Conservation (phyloP, 805 yeast species). For the Barnettozyma sp. region DNA sequence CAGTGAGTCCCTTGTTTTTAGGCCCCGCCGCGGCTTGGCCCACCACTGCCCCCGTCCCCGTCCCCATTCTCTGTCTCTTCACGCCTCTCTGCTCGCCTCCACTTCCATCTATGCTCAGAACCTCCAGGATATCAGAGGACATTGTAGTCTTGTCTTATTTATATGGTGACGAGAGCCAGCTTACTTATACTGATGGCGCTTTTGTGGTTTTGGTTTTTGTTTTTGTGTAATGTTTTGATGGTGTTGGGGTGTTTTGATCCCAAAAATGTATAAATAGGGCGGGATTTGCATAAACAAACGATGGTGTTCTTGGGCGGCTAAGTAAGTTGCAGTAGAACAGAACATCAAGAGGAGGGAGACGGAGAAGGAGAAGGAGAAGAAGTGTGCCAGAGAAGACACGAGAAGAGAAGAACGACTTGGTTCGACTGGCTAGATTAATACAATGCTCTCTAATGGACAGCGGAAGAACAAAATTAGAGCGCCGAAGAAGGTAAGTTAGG, state of each 20-base stretch:
- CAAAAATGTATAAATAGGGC: no score
- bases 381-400: not conserved
- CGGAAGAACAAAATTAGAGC: conserved; percentile 57
- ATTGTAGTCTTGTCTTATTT: conserved; percentile 9
- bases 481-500: conserved; percentile 41
- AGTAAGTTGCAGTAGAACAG: no score
- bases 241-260: conserved; percentile 6
- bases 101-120: conserved; percentile 53
- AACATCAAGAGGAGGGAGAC: no score
- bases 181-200: no score
- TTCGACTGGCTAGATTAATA: no score
- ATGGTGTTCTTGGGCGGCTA: not conserved
- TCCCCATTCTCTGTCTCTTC: conserved; percentile 28
- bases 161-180: not conserved
- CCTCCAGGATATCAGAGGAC: conserved; percentile 68
- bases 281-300: not conserved
- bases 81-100: conserved; percentile 21
- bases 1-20: conserved; percentile 36
- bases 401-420: not conserved
- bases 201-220: not conserved
- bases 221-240: not conserved
- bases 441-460: conserved; percentile 26
- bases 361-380: not conserved
- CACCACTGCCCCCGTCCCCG: no score
- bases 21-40: no score